Conservation (phyloP, 148 eudicot species). For the Cornus suecica region DNA sequence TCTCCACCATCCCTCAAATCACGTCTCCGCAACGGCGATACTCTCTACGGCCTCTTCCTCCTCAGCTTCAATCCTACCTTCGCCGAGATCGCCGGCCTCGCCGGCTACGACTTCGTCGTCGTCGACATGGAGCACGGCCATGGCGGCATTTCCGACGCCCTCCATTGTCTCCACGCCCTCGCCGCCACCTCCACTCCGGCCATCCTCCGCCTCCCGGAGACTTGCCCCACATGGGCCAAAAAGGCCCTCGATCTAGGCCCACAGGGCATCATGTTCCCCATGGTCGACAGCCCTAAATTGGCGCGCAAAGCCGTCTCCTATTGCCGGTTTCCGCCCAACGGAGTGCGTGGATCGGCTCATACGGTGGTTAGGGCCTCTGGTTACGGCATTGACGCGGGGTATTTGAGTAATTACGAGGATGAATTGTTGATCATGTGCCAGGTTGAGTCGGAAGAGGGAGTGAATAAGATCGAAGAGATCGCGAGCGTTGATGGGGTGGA, state of each 20-base stretch:
- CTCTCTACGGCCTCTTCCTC: conserved; percentile 76
- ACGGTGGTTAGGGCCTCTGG: conserved; percentile 69
- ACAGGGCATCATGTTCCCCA: conserved; percentile 84
- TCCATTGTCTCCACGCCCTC: conserved; percentile 64
- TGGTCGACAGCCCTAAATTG: conserved; percentile 51
- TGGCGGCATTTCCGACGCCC: conserved; percentile 63
- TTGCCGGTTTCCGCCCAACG: conserved; percentile 76
- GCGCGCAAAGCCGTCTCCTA: conserved; percentile 68
- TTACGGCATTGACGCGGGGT: conserved; percentile 67
- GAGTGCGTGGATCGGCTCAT: conserved; percentile 83
- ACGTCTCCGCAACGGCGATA: conserved; percentile 65
- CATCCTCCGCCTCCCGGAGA: conserved; percentile 65
- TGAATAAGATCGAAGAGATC: conserved; percentile 54
- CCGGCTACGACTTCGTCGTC: conserved; percentile 80
- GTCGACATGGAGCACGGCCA: conserved; percentile 89
- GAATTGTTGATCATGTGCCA: conserved; percentile 79
- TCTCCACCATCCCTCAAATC: conserved; percentile 41
- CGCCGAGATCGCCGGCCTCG: conserved; percentile 75
- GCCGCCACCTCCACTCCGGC: conserved; percentile 64
- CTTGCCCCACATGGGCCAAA: conserved; percentile 64
- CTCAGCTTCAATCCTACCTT: conserved; percentile 71
- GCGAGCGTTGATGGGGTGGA: conserved; percentile 80
- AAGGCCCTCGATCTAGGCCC: conserved; percentile 91
- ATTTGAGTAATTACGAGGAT: conserved; percentile 47
- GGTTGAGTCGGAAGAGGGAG: conserved; percentile 61